Evolutionary conservation across 495 filamentous ascomycete species (phyloP).

Genomic region (Daldinia grandis): DNA sequence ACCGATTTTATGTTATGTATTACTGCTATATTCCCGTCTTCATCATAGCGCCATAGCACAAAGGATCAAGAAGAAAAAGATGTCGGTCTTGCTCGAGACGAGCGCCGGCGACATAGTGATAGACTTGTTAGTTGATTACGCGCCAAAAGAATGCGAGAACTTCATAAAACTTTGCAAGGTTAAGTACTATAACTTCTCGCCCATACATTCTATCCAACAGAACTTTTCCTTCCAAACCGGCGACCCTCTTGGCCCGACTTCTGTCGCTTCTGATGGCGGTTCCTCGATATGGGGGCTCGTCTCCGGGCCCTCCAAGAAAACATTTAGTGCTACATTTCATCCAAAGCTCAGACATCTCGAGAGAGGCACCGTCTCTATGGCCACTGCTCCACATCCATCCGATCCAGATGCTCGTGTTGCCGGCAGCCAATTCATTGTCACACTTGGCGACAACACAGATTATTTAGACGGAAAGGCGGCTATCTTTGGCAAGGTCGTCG

Average conservation of each 20-base stretch:
- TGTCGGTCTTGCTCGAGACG: conserved; percentile 87
- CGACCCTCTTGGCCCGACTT: conserved; percentile 86
- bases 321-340: conserved; percentile 84
- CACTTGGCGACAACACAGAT: conserved; percentile 84
- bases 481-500: conserved; percentile 93
- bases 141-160: conserved; percentile 90
- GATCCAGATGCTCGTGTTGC: conserved; percentile 84
- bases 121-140: conserved; percentile 85
- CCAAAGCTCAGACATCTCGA: conserved; percentile 86
- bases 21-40: neutral
- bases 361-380: conserved; percentile 93
- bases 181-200: conserved; percentile 98
- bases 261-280: conserved; percentile 85
- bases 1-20: neutral
- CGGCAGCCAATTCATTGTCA: conserved; percentile 90
- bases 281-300: conserved; percentile 89
- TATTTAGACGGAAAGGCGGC: conserved; percentile 89
- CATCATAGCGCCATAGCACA: neutral
- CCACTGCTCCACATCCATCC: conserved; percentile 76
- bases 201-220: conserved; percentile 85
- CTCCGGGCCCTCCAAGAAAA: conserved; percentile 73
- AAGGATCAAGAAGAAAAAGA: conserved; percentile 40
- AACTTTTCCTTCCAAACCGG: conserved; percentile 95
- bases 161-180: conserved; percentile 97
- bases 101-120: conserved; percentile 93